A percentile compares a stretch with the other conserved stretches of the same genome.
Evolutionary conservation across 78 protist species (phyloP).

Genomic region (Planoprotostelium fungivorum): DNA sequence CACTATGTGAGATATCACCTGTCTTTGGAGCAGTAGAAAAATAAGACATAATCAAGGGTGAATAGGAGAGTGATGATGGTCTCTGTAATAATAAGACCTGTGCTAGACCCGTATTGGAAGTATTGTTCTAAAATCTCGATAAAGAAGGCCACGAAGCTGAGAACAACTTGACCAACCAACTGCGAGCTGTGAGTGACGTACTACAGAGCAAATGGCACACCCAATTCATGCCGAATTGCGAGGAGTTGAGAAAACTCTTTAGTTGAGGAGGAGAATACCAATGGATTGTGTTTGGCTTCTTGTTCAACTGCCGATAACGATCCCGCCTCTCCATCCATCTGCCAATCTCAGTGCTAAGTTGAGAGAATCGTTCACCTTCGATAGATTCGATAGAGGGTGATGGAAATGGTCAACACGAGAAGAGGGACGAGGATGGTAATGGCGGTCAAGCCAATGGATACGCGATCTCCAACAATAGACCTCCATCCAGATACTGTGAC

Average conservation of each 20-base stretch:
- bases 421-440: neutral
- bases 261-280: neutral
- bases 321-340: neutral
- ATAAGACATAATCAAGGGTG: neutral
- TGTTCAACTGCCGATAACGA: neutral
- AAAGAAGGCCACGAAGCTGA: neutral
- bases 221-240: neutral
- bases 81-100: neutral
- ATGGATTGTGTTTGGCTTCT: too few relatives aligned
- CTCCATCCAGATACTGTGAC: too few relatives aligned
- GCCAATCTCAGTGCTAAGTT: neutral
- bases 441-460: neutral
- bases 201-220: neutral
- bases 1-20: neutral
- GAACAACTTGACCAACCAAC: neutral
- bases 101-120: neutral
- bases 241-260: neutral
- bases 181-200: neutral
- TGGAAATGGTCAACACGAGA: neutral
- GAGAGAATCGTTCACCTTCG: neutral
- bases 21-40: neutral
- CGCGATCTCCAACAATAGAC: too few relatives aligned
- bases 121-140: neutral
- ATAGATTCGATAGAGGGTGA: neutral
- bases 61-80: neutral